These are phyloP conservation scores for Verticillium dahliae DNA, from an alignment of 2,329 filamentous ascomycete genomes.

Conservation along the genomic window DNA sequence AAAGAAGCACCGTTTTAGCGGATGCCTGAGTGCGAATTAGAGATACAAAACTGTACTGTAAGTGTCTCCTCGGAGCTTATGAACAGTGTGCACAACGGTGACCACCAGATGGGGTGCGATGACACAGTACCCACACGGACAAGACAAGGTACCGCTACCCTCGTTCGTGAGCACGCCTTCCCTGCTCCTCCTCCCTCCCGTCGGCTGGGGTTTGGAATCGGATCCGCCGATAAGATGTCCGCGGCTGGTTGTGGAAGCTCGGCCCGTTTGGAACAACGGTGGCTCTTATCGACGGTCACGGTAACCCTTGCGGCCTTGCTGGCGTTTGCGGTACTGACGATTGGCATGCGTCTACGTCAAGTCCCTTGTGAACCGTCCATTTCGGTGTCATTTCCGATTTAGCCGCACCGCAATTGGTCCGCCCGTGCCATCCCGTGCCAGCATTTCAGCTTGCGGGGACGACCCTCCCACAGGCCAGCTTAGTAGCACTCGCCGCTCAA, in stretches of 20 bases:
- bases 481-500: neutral
- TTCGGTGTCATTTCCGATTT: neutral
- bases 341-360: neutral
- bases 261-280: neutral
- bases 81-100: neutral
- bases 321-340: neutral
- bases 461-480: neutral
- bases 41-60: conserved; percentile 17
- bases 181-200: neutral
- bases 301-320: neutral
- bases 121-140: neutral
- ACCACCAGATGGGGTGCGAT: neutral
- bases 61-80: neutral
- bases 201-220: neutral
- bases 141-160: neutral
- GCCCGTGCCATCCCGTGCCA: neutral
- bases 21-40: neutral
- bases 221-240: neutral
- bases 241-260: neutral
- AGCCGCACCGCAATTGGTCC: neutral
- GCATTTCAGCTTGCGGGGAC: neutral
- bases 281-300: neutral
- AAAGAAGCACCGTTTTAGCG: conserved; percentile 5
- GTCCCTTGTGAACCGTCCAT: neutral
- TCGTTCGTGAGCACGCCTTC: neutral